These are phyloP conservation scores for Lichtheimia ornata DNA, from an alignment of 371 early-diverging fungal species.

Conservation along the genomic window DNA sequence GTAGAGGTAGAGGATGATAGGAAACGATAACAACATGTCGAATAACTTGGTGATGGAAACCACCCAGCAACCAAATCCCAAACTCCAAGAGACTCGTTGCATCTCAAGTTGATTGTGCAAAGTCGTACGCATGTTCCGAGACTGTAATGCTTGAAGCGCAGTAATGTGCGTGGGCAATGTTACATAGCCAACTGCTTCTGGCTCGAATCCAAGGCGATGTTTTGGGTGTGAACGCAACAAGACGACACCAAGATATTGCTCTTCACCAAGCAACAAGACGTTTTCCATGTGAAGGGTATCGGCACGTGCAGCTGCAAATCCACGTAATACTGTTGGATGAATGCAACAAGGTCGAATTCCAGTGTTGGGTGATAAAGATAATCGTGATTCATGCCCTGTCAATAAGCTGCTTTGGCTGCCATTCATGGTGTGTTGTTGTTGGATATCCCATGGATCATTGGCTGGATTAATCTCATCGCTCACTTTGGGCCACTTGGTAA, in stretches of 20 bases:
- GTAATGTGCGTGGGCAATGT: conserved; percentile 39
- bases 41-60: conserved; percentile 37
- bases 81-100: conserved; percentile 33
- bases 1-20: conserved; percentile 43
- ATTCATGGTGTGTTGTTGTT: neutral
- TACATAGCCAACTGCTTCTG: conserved; percentile 46
- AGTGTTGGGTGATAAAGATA: conserved; percentile 26
- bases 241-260: conserved; percentile 37
- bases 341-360: conserved; percentile 44
- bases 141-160: conserved; percentile 38
- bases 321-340: conserved; percentile 49
- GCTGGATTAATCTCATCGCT: conserved; percentile 34
- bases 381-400: conserved; percentile 23
- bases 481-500: conserved; percentile 35
- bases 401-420: neutral
- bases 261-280: conserved; percentile 47
- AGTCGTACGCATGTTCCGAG: conserved; percentile 32
- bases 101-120: conserved; percentile 46
- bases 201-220: conserved; percentile 48
- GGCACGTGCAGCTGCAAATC: conserved; percentile 32
- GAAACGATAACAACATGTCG: conserved; percentile 41
- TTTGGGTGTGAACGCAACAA: conserved; percentile 42
- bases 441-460: conserved; percentile 20
- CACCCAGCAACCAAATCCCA: conserved; percentile 42
- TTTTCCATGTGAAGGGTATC: conserved; percentile 50